These are phyloP conservation scores for Orbilia quercus DNA, from an alignment of 2,329 filamentous ascomycete species.

Conservation along the genomic window DNA sequence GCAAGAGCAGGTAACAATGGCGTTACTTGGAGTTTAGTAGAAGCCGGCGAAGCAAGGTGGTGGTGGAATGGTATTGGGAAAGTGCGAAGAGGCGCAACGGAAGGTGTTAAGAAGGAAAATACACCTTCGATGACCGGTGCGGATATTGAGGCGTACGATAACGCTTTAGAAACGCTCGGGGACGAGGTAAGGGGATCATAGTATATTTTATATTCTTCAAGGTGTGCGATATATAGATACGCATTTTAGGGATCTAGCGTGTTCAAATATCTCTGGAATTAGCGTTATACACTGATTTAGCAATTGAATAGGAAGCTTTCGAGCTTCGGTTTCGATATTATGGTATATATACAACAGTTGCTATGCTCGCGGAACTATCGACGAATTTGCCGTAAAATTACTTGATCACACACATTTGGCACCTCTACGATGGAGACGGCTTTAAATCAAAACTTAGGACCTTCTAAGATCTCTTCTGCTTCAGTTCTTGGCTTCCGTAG, in stretches of 20 bases:
- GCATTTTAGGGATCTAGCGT: neutral
- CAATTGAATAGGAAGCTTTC: neutral
- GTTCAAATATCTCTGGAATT: neutral
- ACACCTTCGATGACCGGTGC: slow-evolving; percentile 7
- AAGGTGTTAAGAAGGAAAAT: slow-evolving; percentile 63
- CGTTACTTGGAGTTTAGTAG: slow-evolving; percentile 86
- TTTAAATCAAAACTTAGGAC: neutral
- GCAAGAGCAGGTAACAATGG: slow-evolving; percentile 82
- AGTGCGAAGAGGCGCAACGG: slow-evolving; percentile 67
- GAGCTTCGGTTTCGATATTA: neutral
- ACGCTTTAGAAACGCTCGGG: slow-evolving; percentile 69
- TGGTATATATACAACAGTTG: slow-evolving; percentile 9
- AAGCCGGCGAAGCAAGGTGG: slow-evolving; percentile 85
- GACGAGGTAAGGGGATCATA: slow-evolving; percentile 68
- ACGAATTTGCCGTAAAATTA: neutral
- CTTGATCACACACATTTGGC: slow-evolving; percentile 1
- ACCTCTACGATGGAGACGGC: no score
- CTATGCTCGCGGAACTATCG: neutral
- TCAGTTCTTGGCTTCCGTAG: slow-evolving; percentile 69
- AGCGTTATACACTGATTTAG: slow-evolving; percentile 7
- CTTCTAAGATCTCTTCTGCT: slow-evolving; percentile 29
- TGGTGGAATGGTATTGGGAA: slow-evolving; percentile 86
- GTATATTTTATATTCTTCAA: neutral
- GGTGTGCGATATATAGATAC: slow-evolving; percentile 26
- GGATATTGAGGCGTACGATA: slow-evolving; percentile 62